These are phyloP conservation scores for Backusella mclennaniae DNA, from an alignment of 192 early-diverging fungal species.

Conservation along the genomic window DNA sequence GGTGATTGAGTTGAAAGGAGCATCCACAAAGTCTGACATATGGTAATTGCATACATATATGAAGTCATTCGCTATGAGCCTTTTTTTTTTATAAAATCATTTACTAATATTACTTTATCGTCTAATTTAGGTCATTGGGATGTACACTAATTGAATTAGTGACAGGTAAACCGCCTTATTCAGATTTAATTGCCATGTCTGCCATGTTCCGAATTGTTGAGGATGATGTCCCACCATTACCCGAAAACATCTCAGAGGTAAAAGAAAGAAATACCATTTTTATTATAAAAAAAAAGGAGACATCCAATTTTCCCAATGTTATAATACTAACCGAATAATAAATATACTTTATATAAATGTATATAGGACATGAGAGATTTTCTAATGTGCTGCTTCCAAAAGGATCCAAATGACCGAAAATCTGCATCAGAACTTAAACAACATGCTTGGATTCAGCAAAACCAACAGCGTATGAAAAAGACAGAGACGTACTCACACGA, in stretches of 20 bases:
- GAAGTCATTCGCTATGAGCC: too few species aligned
- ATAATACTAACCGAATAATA: background rate
- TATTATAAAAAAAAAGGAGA: background rate
- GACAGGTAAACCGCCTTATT: constrained; percentile 92
- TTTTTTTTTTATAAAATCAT: background rate
- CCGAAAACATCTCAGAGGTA: constrained; percentile 69
- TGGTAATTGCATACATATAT: constrained; percentile 50
- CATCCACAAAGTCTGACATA: constrained; percentile 87
- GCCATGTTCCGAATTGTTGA: constrained; percentile 95
- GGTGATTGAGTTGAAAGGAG: constrained; percentile 89
- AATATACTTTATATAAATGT: background rate
- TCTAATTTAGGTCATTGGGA: constrained; percentile 67
- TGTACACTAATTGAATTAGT: constrained; percentile 93
- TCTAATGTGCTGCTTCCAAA: constrained; percentile 81
- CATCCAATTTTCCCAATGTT: background rate
- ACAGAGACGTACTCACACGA: constrained; percentile 15
- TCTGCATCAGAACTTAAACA: constrained; percentile 69
- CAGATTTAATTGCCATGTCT: constrained; percentile 81
- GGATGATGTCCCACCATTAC: constrained; percentile 85
- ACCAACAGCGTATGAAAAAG: constrained; percentile 20
- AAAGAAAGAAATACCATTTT: background rate
- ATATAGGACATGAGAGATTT: constrained; percentile 73
- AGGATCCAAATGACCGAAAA: constrained; percentile 70
- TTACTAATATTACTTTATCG: background rate
- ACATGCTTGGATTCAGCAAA: constrained; percentile 76